Evolutionary conservation across 176 grass and related monocot species (phyloP), one percentile per base, ranked within the genome.

Genomic region (Pharus latifolius): DNA sequence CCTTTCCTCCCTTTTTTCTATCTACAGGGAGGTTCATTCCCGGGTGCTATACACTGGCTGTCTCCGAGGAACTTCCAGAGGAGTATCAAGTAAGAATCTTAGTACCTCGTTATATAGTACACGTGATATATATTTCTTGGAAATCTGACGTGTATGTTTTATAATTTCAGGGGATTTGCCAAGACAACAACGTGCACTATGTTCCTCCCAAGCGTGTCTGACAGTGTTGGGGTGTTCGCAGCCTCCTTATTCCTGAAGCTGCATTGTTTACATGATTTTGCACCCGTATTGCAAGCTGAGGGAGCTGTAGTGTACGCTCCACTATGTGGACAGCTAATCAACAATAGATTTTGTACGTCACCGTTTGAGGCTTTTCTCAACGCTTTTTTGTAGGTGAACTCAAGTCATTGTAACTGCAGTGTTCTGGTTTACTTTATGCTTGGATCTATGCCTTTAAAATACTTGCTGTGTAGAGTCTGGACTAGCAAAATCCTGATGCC

Each of bases 1-100:
- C 4, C 3, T 10, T 24, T 69, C 11, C 49, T 35, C 20, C 40
- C n/a, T n/a, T 65, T 52, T 56, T 41, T 12, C 60, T 27, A 44
- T 64, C 25, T 78, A 40, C 76, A 98, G 95, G 90, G 55, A 91
- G 78, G 64, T 94, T 94, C 76, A 94, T 98, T 69, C 95, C 95
- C 3, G 90, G 90, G n/a, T 94, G 95, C 69, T 98, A 98, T 46
- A 98, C 95, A 19, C 90, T 98, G 46, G 90, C 81, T 1, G 87
- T 98, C 34, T 90, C 89, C 1, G 95, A 98, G 74, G 95, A 99
- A 67, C 95, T 99, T 60, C 89, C 90, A 4, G 95, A 94, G 47
- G 95, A 98, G 76, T 98, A 98, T 63, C 89, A 88, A 65, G 95
- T 98, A 81, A 30, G 51, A 45, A n/a, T n/a, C n/a, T n/a, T n/a